Evolutionary conservation across 805 yeast genomes (phyloP), one percentile per base, ranked within the genome.

Genomic region (Yarrowia yakushimensis): DNA sequence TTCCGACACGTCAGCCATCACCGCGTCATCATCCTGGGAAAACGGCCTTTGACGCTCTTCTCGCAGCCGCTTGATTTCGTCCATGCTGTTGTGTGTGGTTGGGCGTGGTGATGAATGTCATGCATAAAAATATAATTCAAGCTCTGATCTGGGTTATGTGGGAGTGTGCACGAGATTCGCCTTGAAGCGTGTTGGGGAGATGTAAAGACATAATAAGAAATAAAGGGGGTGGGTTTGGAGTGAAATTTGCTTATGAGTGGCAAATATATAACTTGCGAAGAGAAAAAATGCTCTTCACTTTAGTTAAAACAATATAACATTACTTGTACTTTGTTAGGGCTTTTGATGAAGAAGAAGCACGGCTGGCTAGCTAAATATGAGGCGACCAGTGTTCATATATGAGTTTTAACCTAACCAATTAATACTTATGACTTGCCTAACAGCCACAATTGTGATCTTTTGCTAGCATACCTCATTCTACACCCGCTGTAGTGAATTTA

Each of bases 31-130:
- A n/a, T 52, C 59, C 27, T 52, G 39, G 25, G 37, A 18, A 13
- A 41, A 57, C 20, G 52, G 60, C 28, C 18, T 22, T 43, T 42
- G 52, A 10, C 62, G 39, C 22, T 39, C 50, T 31, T 25, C 59
- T 31, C 55, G 28, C 30, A 57, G 22, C 23, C 60, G 55, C n/a
- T 57, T 43, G 22, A 43, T 57, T 43, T 43, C 57, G 36, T 57
- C 62, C 62, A 57, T 43, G 60, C 34, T 18, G 52, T 18, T 28
- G 52, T 30, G 52, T 28, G 23, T 18, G 23, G 20, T 11, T 13
- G 22, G 20, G 48, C 4, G 61, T 41, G 34, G 61, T 55, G 54
- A 46, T 30, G 8, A 43, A 43, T 27, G 34, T 11, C 15, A 41
- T 41, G 45, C 45, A 41, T 25, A 15, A 41, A 41, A 23, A 41